Base-by-base conservation (phyloP, 345 rosid genomes). In the Turnera subulata region DNA sequence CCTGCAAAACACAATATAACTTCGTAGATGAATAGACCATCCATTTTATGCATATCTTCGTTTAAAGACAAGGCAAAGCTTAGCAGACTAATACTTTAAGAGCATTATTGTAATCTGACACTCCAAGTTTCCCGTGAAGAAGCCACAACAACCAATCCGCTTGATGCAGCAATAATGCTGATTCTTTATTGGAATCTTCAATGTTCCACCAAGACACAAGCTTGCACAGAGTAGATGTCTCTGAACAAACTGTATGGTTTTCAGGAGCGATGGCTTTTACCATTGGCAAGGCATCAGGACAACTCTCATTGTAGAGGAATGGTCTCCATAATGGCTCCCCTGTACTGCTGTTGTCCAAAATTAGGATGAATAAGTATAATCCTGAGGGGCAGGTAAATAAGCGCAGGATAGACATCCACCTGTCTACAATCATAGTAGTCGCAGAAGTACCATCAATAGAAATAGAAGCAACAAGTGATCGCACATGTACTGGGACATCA, bases 121-220 rank as follows among this genome's bases (percentile, higher is more conserved):
- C 74, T 73, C 98, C 96, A n/a, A 89, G 84, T 53, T 58, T 81
- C 42, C 95, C 98, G 56, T 86, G 98, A 59, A 92, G 87, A 72
- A 86, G 78, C 98, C 89, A 92, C 73, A 86, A 53, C 73, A 86
- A 76, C 98, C 98, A 92, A 84, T 92, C 98, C 24, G 95, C 93
- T 69, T 92, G 98, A 67, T 89, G 96, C 75, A 92, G 61, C 65
- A 89, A 72, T 14, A 80, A 14, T 2, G 76, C 83, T 13, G 88
- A 84, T 64, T 83, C 73, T 74, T 71, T 69, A 38, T 72, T 65
- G 0, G 84, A 58, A 48, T 68, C 57, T 7, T 55, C 63, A 21
- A 29, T 67, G 50, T 76, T 83, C 96, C 98, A 92, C 96, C 98
- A 89, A 2, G 93, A 83, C 35, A 89, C 87, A 20, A 89, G 96